A percentile compares a stretch with the other conserved stretches of the same genome.
Evolutionary conservation across 805 yeast genomes (phyloP).

Genomic region (Candida palmyrensis): DNA sequence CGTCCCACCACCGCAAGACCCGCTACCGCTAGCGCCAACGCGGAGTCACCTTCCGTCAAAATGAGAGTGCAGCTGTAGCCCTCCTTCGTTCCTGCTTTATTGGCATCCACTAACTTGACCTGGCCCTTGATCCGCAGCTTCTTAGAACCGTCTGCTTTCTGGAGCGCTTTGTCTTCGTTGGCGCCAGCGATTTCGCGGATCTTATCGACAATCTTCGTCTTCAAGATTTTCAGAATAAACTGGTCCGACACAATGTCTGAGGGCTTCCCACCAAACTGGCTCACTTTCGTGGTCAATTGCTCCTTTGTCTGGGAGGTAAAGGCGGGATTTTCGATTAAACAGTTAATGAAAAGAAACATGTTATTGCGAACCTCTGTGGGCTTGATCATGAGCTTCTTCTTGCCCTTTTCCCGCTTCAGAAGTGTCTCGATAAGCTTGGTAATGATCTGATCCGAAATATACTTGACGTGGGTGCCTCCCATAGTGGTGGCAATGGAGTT

Average conservation of each 20-base stretch:
- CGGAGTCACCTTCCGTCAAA: slow-evolving; percentile 96
- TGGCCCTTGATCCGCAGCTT: slow-evolving; percentile 83
- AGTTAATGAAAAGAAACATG: slow-evolving; percentile 86
- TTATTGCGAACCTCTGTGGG: slow-evolving; percentile 87
- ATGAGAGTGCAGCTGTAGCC: slow-evolving; percentile 90
- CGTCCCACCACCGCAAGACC: slow-evolving; percentile 95
- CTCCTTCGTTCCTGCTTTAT: slow-evolving; percentile 90
- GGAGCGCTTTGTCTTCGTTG: slow-evolving; percentile 82
- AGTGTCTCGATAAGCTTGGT: slow-evolving; percentile 68
- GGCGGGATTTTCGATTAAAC: slow-evolving; percentile 93
- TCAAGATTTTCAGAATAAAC: slow-evolving; percentile 62
- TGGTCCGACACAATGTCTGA: slow-evolving; percentile 64
- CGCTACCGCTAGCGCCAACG: slow-evolving; percentile 83
- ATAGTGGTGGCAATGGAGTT: slow-evolving; percentile 96
- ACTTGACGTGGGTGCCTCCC: slow-evolving; percentile 94
- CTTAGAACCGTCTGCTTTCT: slow-evolving; percentile 82
- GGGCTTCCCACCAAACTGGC: slow-evolving; percentile 80
- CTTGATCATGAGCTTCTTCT: slow-evolving; percentile 63
- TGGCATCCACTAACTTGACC: slow-evolving; percentile 91
- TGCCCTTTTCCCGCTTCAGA: slow-evolving; percentile 58
- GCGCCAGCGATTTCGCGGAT: slow-evolving; percentile 79
- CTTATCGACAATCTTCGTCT: slow-evolving; percentile 68
- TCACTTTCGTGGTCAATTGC: slow-evolving; percentile 81
- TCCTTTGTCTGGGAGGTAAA: slow-evolving; percentile 97
- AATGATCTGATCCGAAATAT: slow-evolving; percentile 78